Evolutionary conservation across 768 basidiomycete species (phyloP).

Genomic region (Guyanaporus albipodus): DNA sequence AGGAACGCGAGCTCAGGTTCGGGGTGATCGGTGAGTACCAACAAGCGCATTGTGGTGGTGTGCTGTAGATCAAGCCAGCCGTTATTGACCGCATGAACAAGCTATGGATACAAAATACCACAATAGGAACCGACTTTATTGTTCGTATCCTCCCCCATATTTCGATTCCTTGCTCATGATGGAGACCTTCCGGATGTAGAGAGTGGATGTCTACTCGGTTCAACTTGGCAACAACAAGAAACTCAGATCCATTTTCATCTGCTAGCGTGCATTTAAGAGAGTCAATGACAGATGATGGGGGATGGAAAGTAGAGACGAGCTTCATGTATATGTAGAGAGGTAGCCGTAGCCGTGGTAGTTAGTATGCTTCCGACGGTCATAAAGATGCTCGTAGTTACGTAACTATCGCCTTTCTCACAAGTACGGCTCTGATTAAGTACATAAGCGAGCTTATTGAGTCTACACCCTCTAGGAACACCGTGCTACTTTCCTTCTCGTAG

Average conservation of each 20-base stretch:
- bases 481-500: not conserved
- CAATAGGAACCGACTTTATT: constrained; percentile 50
- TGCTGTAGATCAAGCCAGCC: constrained; percentile 11
- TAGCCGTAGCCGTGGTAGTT: no score
- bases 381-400: no score
- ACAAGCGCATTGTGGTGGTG: constrained; percentile 41
- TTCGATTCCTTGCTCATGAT: constrained; percentile 54
- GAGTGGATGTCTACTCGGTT: constrained; percentile 68
- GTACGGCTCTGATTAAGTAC: no score
- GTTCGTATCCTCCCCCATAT: constrained; percentile 66
- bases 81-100: constrained; percentile 4
- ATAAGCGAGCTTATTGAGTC: no score
- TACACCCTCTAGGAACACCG: not conserved
- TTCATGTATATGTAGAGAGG: no score
- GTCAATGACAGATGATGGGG: constrained; percentile 63
- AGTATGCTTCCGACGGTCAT: no score
- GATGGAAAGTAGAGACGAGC: constrained; percentile 73
- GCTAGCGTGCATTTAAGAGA: constrained; percentile 69
- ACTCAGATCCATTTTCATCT: constrained; percentile 45
- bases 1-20: constrained; percentile 70
- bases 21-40: constrained; percentile 73
- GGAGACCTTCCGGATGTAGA: constrained; percentile 55
- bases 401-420: no score
- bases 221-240: constrained; percentile 66
- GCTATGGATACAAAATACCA: constrained; percentile 36